Conservation (phyloP, 495 filamentous ascomycete genomes). For the Trichodelitschia bisporula region DNA sequence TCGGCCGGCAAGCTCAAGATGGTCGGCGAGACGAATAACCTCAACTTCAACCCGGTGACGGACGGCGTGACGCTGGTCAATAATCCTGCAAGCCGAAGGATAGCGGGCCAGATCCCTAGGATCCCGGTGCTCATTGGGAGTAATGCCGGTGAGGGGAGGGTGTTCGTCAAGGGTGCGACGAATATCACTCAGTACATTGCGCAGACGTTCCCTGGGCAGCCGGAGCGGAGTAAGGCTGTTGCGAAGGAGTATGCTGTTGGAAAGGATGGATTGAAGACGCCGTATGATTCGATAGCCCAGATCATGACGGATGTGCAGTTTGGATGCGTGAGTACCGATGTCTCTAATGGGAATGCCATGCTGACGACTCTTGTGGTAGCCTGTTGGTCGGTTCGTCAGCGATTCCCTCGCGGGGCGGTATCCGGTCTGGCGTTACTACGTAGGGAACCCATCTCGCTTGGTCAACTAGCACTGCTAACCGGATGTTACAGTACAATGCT, state of each 20-base stretch:
- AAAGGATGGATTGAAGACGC: conserved; percentile 1
- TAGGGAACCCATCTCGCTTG: too few species aligned
- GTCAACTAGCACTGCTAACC: too few species aligned
- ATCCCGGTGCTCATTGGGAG: conserved; percentile 4
- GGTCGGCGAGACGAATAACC: conserved; percentile 3
- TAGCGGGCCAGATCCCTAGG: conserved; percentile 1
- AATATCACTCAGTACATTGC: conserved; percentile 3
- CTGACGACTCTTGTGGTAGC: background rate
- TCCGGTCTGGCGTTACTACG: conserved; percentile 1
- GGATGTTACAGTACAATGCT: too few species aligned
- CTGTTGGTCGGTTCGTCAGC: background rate
- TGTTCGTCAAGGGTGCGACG: conserved; percentile 4
- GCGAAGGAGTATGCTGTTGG: conserved; percentile 4
- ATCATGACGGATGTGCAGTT: conserved; percentile 1
- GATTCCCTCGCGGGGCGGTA: background rate
- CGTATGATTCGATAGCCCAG: conserved; percentile 4
- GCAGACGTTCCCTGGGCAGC: conserved; percentile 1
- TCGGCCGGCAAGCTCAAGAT: conserved; percentile 3
- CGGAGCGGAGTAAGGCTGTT: conserved; percentile 1
- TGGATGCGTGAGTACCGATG: background rate
- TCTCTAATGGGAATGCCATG: background rate
- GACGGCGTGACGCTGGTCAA: conserved; percentile 3
- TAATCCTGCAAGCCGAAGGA: background rate
- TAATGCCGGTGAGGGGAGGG: conserved; percentile 5
- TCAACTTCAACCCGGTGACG: conserved; percentile 3